These are phyloP conservation scores for Kondoa subrosea DNA, from an alignment of 768 basidiomycete species.

Conservation along the genomic window DNA sequence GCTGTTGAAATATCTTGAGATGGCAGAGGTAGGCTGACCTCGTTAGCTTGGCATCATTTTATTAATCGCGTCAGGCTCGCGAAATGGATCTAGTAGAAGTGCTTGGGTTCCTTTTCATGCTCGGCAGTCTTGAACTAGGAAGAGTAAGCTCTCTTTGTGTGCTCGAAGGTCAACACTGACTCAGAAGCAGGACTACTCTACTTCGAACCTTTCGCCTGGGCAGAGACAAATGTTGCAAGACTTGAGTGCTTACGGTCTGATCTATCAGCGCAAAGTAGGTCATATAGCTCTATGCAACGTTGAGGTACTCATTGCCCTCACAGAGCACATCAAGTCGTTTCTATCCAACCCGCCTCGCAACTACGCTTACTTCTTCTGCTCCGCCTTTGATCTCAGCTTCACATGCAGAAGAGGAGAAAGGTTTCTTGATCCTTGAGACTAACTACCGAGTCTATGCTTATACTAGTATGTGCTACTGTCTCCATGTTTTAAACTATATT, in stretches of 20 bases:
- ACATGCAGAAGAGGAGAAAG: slow-evolving; percentile 38
- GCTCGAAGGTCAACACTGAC: slow-evolving; percentile 17
- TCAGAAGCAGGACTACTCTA: slow-evolving; percentile 60
- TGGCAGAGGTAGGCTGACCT: slow-evolving; percentile 50
- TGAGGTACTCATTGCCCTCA: slow-evolving; percentile 26
- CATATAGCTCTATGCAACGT: neutral
- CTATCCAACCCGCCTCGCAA: slow-evolving; percentile 83
- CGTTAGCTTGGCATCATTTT: neutral
- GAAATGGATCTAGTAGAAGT: slow-evolving; percentile 74
- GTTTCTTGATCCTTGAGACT: slow-evolving; percentile 91
- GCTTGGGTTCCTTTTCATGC: slow-evolving; percentile 84
- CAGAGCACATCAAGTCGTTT: slow-evolving; percentile 60
- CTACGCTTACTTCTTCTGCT: slow-evolving; percentile 79
- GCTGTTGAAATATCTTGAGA: slow-evolving; percentile 69
- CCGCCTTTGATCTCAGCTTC: slow-evolving; percentile 38
- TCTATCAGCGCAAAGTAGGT: slow-evolving; percentile 62
- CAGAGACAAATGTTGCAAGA: slow-evolving; percentile 79
- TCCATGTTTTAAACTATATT: neutral
- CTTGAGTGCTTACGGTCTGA: slow-evolving; percentile 80
- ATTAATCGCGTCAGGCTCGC: neutral
- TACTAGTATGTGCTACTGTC: slow-evolving; percentile 46
- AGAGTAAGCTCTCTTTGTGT: slow-evolving; percentile 40
- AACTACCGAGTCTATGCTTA: slow-evolving; percentile 98
- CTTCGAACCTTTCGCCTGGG: slow-evolving; percentile 56
- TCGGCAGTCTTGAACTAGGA: slow-evolving; percentile 89